Evolutionary conservation across 2,329 filamentous ascomycete genomes (phyloP).

Genomic region (Neofusicoccum umdonicola): DNA sequence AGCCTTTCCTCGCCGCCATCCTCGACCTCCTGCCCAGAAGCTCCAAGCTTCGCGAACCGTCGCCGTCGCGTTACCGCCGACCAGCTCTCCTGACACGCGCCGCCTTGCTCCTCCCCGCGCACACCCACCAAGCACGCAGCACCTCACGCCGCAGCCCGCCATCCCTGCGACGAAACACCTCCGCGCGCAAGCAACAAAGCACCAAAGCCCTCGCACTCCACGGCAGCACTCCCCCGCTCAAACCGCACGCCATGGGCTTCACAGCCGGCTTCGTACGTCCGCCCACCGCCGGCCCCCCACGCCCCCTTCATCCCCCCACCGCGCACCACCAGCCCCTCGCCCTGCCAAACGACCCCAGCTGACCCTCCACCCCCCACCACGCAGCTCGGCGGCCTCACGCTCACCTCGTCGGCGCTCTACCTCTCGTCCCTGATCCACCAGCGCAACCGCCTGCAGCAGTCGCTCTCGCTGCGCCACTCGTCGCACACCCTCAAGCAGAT

Average conservation of each 20-base stretch:
- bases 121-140: neutral
- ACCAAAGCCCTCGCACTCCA: neutral
- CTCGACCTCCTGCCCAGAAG: neutral
- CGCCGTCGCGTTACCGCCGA: neutral
- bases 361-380: neutral
- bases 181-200: neutral
- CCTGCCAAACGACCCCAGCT: neutral
- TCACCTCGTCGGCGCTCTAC: slow-evolving; percentile 46
- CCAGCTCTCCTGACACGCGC: neutral
- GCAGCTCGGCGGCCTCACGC: slow-evolving; percentile 51
- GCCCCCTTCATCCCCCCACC: neutral
- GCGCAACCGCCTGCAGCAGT: slow-evolving; percentile 47
- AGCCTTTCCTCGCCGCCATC: neutral
- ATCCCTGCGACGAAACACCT: neutral
- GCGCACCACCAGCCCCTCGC: neutral
- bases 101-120: neutral
- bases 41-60: neutral
- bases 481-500: slow-evolving; percentile 43
- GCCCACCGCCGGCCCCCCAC: neutral
- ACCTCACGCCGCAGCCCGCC: neutral
- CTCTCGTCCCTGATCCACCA: slow-evolving; percentile 43
- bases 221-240: neutral
- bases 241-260: slow-evolving; percentile 46
- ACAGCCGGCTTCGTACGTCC: slow-evolving; percentile 49
- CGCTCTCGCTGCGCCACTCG: slow-evolving; percentile 47